Evolutionary conservation across 495 filamentous ascomycete genomes (phyloP), one percentile per base, ranked within the genome.

Genomic region (Articulospora tetracladia): DNA sequence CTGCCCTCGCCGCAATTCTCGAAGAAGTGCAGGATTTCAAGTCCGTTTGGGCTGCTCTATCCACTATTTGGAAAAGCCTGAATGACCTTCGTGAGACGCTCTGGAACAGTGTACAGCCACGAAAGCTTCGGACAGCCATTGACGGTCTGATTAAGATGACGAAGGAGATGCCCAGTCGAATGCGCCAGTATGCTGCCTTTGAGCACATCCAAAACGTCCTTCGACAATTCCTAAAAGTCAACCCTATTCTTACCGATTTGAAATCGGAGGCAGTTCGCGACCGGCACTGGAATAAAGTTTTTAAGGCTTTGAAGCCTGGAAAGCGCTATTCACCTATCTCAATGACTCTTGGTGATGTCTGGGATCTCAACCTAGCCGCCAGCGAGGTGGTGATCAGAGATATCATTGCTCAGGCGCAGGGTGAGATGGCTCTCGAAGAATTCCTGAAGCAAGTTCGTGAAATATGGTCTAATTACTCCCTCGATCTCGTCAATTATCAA

Each of bases 21-120:
- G 94, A 99, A 66, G 94, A 99, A 67, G 94, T 99, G 1, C 94
- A 96, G 47, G 94, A 99, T 71, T 99, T 98, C 77, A 94, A 93
- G 77, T 96, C 93, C 12, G 95, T 99, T 15, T 99, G 94, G 94
- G 87, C 91, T 24, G 91, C 90, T 39, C 74, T 99, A 23, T 91
- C 90, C 17, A 97, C 91, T 3, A 96, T 99, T 60, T 99, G 95
- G 95, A 92, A 91, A 76, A 96, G 90, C 67, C 72, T 99, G 48
- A 92, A 97, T 68, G 94, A 98, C 66, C 86, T 98, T 26, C 85
- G 90, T 15, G 95, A 98, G 62, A 88, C 80, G 24, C 83, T 92
- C 0, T 99, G 94, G 94, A 92, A 86, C 30, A 96, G 88, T 69
- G 87, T 98, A 1, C 89, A 97, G 66, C 92, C 94, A 1, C 81